A percentile compares a stretch with the other conserved stretches of the same genome.
Conservation (phyloP, 2,329 filamentous ascomycete genomes). For the Neopestalotiopsis sp. region DNA sequence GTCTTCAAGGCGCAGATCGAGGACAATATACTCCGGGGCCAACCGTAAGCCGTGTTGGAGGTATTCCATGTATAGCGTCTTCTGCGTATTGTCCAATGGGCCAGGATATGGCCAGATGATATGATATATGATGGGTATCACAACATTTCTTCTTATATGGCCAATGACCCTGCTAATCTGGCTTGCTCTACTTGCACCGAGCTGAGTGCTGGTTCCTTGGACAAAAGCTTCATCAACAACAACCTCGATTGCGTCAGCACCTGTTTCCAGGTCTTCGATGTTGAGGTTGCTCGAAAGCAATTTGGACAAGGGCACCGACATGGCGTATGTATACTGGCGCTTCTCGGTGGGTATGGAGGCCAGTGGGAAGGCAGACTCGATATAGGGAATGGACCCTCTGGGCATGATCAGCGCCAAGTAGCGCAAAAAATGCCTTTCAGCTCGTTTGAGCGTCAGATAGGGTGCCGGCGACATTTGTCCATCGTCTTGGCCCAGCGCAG, state of each 20-base stretch:
- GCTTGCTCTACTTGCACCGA: conserved; percentile 42
- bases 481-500: conserved; percentile 33
- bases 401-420: conserved; percentile 68
- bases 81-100: conserved; percentile 28
- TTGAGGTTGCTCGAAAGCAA: conserved; percentile 60
- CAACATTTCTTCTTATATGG: conserved; percentile 65
- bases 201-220: conserved; percentile 16
- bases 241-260: conserved; percentile 70
- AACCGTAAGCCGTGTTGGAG: conserved; percentile 65
- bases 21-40: conserved; percentile 65
- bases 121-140: conserved; percentile 63
- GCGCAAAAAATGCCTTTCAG: conserved; percentile 72
- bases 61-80: conserved; percentile 56
- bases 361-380: conserved; percentile 69
- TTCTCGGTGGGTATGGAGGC: conserved; percentile 65
- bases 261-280: conserved; percentile 69
- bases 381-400: conserved; percentile 57
- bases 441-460: conserved; percentile 70
- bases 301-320: conserved; percentile 64
- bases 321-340: conserved; percentile 69
- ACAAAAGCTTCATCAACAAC: conserved; percentile 50
- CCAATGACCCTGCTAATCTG: conserved; percentile 64
- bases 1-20: conserved; percentile 65
- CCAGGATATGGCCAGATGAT: conserved; percentile 42
- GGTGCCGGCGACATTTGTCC: conserved; percentile 53